Evolutionary conservation across 106 monocot genomes (phyloP).

Genomic region (Posidonia australis): DNA sequence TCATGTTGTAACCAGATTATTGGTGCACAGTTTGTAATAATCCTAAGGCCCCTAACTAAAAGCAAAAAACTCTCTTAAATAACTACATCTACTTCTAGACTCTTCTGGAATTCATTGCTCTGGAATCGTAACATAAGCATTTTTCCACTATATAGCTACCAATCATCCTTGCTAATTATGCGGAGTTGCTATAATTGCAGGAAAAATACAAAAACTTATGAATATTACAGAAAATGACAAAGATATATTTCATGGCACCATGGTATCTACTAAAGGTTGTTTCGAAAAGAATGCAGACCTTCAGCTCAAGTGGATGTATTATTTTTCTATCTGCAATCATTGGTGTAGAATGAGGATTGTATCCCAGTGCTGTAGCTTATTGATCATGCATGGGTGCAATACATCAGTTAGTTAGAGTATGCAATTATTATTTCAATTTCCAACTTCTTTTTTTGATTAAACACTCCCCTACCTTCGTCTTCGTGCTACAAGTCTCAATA

Average conservation of each 20-base stretch:
- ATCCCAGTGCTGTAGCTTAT: constrained; percentile 67
- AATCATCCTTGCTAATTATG: background rate
- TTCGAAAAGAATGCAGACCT: constrained; percentile 62
- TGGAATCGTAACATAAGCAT: background rate
- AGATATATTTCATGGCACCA: constrained; percentile 72
- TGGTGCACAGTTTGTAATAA: too few relatives aligned
- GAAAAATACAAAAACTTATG: constrained; percentile 58
- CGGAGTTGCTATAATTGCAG: constrained; percentile 15
- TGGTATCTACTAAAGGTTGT: constrained; percentile 84
- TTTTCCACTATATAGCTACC: background rate
- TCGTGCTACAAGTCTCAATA: too few relatives aligned
- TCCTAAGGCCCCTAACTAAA: too few relatives aligned
- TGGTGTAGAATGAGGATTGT: constrained; percentile 84
- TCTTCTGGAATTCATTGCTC: too few relatives aligned
- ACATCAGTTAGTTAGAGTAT: constrained; percentile 69
- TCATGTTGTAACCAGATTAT: too few relatives aligned
- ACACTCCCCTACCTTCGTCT: background rate
- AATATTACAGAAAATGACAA: constrained; percentile 45
- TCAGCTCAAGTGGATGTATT: constrained; percentile 52
- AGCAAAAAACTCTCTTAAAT: too few relatives aligned
- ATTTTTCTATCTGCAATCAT: constrained; percentile 62
- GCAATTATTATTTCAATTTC: constrained; percentile 5
- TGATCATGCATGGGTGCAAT: constrained; percentile 68
- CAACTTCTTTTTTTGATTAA: background rate
- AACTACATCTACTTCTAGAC: too few relatives aligned